Base-by-base conservation (phyloP, 2,329 filamentous ascomycete genomes). In the Leptosphaerulina australis region DNA sequence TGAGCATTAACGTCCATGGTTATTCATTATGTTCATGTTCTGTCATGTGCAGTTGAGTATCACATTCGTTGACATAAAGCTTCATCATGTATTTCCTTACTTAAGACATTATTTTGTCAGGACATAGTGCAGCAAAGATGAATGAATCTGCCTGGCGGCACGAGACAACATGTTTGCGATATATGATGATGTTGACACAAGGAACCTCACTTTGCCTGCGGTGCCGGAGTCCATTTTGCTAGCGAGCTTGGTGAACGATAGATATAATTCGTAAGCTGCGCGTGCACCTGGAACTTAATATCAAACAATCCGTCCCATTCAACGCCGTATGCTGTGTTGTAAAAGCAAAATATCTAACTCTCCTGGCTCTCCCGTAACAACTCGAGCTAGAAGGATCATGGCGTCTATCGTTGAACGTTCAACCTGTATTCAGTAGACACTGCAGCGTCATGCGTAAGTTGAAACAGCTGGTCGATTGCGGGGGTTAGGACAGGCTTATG, bases 401-500 rank as follows among this genome's bases (percentile, higher is more conserved):
- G 18, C 28, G 8, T 31, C 14, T 17, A 25, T 33, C 30, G 12
- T 30, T 20, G 20, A n/a, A 8, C 21, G 30, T 44, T 11, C 6
- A 8, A n/a, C 40, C n/a, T 45, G 14, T 7, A 30, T 29, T n/a
- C 1, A 12, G 12, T 29, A 10, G 26, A 12, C 10, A 20, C 17
- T 14, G n/a, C 24, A 34, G 18, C 26, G 15, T 36, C 9, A n/a
- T 5, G 15, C 11, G 15, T 14, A 17, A 1, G 41, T 17, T 22
- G 25, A 5, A 36, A 17, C 11, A 18, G 12, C 26, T 9, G 31
- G 8, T n/a, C 24, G 7, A 12, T 26, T 24, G 26, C 17, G 11
- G 20, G n/a, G 47, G 45, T 64, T 54, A 84, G 64, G 78, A 81
- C 70, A 96, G 79, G 53, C 88, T 85, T 76, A 96, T 96, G 55